Conservation (phyloP, 2,329 filamentous ascomycete genomes). For the Sporothrix euskadiensis region DNA sequence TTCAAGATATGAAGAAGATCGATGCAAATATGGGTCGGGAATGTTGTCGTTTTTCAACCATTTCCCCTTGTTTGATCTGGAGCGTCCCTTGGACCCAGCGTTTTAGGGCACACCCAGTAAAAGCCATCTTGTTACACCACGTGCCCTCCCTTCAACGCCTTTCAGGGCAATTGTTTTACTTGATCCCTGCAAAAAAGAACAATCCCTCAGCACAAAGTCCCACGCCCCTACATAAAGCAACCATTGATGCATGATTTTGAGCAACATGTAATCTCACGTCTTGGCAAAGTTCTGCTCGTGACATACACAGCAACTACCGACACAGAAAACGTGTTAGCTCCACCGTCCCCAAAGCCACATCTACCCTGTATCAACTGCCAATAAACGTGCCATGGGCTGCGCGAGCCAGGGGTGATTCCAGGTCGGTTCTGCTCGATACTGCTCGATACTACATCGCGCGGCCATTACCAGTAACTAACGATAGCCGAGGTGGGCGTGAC, state of each 20-base stretch:
- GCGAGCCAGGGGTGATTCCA: neutral
- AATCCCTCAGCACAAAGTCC: neutral
- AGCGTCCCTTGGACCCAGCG: too few relatives aligned
- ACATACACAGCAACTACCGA: neutral
- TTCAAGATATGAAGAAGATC: too few relatives aligned
- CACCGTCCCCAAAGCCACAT: neutral
- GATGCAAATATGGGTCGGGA: too few relatives aligned
- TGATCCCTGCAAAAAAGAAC: neutral
- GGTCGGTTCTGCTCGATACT: too few relatives aligned
- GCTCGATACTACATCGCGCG: constrained; percentile 6
- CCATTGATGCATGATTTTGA: neutral
- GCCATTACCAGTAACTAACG: neutral
- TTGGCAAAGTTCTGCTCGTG: neutral
- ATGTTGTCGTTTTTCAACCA: too few relatives aligned
- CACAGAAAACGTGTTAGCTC: constrained; percentile 2
- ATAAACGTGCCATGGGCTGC: neutral
- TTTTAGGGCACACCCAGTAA: too few relatives aligned
- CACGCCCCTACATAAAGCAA: neutral
- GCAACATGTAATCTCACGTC: neutral
- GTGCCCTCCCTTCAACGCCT: neutral
- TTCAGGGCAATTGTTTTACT: neutral
- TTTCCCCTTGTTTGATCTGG: too few relatives aligned
- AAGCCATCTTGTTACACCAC: neutral
- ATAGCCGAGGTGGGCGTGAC: neutral
- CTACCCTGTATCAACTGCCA: neutral